These are phyloP conservation scores for Xanthoconium purpureum DNA, from an alignment of 768 basidiomycete genomes.

Conservation along the genomic window DNA sequence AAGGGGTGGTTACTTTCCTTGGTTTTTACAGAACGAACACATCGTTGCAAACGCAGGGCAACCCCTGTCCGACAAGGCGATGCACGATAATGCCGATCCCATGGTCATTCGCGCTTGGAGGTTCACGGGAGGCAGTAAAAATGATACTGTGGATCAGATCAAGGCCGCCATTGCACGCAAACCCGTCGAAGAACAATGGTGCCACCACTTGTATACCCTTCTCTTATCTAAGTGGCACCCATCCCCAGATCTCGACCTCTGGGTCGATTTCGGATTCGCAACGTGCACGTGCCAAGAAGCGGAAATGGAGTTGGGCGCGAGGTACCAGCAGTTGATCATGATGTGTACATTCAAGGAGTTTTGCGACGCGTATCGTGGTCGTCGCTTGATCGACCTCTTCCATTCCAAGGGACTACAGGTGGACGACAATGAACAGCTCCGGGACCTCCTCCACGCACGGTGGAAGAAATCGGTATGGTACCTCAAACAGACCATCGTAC, in stretches of 20 bases:
- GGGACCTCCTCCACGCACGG: background rate
- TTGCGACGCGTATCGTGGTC: background rate
- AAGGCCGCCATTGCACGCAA: background rate
- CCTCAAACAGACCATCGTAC: background rate
- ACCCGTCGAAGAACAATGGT: background rate
- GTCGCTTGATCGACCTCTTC: background rate
- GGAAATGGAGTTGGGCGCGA: background rate
- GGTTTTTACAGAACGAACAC: constrained; percentile 6
- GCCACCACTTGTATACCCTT: background rate
- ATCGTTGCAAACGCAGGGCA: background rate
- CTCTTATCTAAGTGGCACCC: background rate
- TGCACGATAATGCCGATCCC: background rate
- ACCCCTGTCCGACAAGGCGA: background rate
- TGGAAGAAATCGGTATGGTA: background rate
- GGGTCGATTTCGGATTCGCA: constrained; percentile 3
- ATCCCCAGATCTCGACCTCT: background rate
- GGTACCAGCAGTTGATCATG: background rate
- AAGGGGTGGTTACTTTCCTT: constrained; percentile 1
- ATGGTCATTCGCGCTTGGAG: background rate
- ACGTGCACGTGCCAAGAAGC: background rate
- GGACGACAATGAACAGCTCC: background rate
- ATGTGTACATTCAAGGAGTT: constrained; percentile 1
- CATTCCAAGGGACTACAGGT: background rate
- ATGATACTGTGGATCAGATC: background rate
- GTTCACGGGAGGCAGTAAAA: constrained; percentile 5